Percentiles rank a stretch among this genome's conserved stretches.
Conservation (phyloP, 139 green algal genomes). For the Chlamydomonas sp. region DNA sequence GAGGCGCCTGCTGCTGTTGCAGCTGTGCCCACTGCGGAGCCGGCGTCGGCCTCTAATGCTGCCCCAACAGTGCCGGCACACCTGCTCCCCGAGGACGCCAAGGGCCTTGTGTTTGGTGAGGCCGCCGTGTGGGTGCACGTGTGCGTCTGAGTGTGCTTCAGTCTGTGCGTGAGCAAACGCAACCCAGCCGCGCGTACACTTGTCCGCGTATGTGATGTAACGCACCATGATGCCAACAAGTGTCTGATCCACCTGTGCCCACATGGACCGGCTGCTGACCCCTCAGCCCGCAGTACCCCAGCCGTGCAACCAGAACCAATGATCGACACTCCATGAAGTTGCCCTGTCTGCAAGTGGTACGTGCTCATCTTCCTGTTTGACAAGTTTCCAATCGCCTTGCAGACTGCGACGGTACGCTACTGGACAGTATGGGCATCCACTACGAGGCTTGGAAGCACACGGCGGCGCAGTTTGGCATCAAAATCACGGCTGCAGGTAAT, state of each 20-base stretch:
- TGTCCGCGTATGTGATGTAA: too few species aligned
- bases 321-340: background rate
- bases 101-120: constrained; percentile 35
- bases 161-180: background rate
- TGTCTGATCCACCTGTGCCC: too few species aligned
- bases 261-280: too few species aligned
- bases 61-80: background rate
- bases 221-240: too few species aligned
- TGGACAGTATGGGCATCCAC: constrained; percentile 35
- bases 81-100: constrained; percentile 9
- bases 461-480: constrained; percentile 3
- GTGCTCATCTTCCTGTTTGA: background rate
- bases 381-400: background rate
- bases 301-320: too few species aligned
- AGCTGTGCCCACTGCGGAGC: background rate
- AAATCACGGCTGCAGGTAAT: constrained; percentile 4
- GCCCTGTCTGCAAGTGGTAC: background rate
- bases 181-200: background rate
- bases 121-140: background rate
- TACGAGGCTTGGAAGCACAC: constrained; percentile 34
- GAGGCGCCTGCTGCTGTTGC: too few species aligned
- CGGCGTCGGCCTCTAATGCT: background rate
- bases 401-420: constrained; percentile 41
- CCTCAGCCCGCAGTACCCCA: too few species aligned
- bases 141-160: background rate